phyloP scores from a whole-genome alignment of 2,329 filamentous ascomycete genomes.

The Fusarium staphyleae region DNA sequence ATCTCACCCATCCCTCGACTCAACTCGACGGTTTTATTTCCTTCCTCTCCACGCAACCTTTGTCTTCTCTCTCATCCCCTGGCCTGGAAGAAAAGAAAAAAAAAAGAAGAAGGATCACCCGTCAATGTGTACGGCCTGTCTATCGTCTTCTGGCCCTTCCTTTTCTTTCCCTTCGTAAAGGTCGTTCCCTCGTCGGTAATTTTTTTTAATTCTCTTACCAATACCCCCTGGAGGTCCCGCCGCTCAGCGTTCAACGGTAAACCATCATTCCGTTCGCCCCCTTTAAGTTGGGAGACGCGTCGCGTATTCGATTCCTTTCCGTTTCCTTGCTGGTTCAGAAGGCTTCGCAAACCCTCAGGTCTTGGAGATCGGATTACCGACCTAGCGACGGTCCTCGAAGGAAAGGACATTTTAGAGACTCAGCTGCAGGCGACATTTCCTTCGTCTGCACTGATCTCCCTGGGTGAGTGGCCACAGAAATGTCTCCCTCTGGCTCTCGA shows the following conservation, averaged over 20 bases:
- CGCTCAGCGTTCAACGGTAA: constrained; percentile 27
- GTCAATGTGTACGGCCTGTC: constrained; percentile 45
- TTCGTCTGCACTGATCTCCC: constrained; percentile 71
- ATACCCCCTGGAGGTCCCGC: constrained; percentile 35
- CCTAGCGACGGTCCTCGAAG: constrained; percentile 39
- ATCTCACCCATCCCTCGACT: constrained; percentile 12
- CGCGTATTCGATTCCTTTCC: constrained; percentile 39
- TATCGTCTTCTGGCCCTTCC: constrained; percentile 34
- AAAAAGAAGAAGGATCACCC: constrained; percentile 19
- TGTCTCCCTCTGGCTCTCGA: constrained; percentile 18
- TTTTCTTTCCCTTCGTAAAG: constrained; percentile 39
- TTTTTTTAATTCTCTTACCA: constrained; percentile 16
- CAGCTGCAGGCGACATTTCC: constrained; percentile 64
- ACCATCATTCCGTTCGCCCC: constrained; percentile 38
- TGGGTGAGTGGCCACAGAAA: constrained; percentile 49
- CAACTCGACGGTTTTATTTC: constrained; percentile 25
- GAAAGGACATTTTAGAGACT: constrained; percentile 52
- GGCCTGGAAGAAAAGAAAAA: too few species aligned
- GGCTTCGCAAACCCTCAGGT: constrained; percentile 28
- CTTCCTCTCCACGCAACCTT: constrained; percentile 16
- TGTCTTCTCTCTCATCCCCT: background rate
- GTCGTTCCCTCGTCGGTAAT: constrained; percentile 31
- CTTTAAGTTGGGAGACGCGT: constrained; percentile 45
- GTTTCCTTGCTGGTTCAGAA: constrained; percentile 8
- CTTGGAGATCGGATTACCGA: constrained; percentile 38